These are phyloP conservation scores for Spinacia oleracea DNA, from an alignment of 179 eudicot species.

Conservation along the genomic window DNA sequence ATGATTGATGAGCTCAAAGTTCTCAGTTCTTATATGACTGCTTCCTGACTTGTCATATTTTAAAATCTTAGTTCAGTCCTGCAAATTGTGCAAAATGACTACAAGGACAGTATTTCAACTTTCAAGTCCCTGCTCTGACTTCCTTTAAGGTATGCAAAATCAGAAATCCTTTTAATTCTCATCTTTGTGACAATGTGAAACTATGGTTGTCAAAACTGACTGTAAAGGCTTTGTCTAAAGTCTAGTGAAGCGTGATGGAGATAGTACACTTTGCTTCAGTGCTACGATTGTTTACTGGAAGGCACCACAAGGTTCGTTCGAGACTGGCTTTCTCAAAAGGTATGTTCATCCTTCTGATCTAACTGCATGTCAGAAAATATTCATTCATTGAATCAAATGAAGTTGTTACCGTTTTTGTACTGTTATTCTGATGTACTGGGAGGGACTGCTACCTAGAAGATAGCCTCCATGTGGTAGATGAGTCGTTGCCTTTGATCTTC, in stretches of 20 bases:
- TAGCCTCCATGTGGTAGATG: constrained; percentile 15
- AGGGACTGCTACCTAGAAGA: constrained; percentile 1
- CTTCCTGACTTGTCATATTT: constrained; percentile 9
- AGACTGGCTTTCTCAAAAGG: background rate
- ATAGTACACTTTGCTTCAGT: background rate
- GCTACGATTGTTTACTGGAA: background rate
- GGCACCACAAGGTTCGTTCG: background rate
- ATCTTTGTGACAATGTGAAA: background rate
- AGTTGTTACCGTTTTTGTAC: background rate
- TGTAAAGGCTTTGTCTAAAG: background rate
- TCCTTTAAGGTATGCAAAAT: background rate
- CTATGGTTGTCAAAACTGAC: background rate
- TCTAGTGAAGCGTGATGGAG: background rate
- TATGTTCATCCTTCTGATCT: constrained; percentile 1
- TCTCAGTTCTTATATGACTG: background rate
- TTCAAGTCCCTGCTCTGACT: constrained; percentile 2
- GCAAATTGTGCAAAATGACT: background rate
- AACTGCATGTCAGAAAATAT: background rate
- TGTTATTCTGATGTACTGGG: background rate
- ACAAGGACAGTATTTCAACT: background rate
- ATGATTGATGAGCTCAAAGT: background rate
- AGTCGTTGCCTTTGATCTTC: background rate
- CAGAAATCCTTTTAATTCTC: background rate
- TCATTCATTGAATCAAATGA: background rate
- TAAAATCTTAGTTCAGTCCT: background rate